A percentile compares a stretch with the other conserved stretches of the same genome.
Conservation (phyloP, 2,329 filamentous ascomycete genomes). For the Pseudocercospora pini-densiflorae region DNA sequence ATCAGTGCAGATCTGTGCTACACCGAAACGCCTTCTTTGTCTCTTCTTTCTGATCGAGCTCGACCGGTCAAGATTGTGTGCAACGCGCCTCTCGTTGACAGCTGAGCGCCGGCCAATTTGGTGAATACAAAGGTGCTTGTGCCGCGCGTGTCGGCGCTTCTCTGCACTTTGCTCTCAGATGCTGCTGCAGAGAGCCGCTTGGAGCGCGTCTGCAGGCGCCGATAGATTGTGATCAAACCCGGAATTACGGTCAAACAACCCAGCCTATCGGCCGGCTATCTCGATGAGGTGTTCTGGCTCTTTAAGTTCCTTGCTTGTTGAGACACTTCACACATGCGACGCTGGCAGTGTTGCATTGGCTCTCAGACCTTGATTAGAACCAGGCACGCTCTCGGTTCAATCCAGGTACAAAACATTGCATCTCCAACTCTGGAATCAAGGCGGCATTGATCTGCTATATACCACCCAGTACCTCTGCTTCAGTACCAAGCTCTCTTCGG, state of each 20-base stretch:
- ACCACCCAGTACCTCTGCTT: background rate
- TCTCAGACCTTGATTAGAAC: background rate
- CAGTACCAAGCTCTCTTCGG: background rate
- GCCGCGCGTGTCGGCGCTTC: background rate
- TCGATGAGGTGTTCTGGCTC: conserved; percentile 6
- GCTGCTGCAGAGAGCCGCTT: conserved; percentile 4
- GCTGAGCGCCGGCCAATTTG: background rate
- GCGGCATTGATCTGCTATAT: background rate
- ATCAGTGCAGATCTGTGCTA: background rate
- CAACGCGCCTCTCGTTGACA: conserved; percentile 7
- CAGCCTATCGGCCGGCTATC: conserved; percentile 11
- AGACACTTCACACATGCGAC: conserved; percentile 6
- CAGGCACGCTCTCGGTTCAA: too few relatives aligned
- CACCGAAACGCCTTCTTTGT: background rate
- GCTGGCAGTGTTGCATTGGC: conserved; percentile 4
- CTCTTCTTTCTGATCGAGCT: background rate
- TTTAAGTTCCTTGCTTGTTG: conserved; percentile 9
- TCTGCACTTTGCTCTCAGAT: background rate
- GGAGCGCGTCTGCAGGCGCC: conserved; percentile 3
- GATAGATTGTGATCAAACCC: conserved; percentile 9
- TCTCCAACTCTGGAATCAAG: background rate
- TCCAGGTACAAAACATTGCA: too few relatives aligned
- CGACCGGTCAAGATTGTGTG: conserved; percentile 1
- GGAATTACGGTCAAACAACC: background rate
- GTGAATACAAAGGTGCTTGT: conserved; percentile 1